A percentile compares a stretch with the other conserved stretches of the same genome.
phyloP scores from a whole-genome alignment of 139 green algal genomes.

The Chlorella ohadii region DNA sequence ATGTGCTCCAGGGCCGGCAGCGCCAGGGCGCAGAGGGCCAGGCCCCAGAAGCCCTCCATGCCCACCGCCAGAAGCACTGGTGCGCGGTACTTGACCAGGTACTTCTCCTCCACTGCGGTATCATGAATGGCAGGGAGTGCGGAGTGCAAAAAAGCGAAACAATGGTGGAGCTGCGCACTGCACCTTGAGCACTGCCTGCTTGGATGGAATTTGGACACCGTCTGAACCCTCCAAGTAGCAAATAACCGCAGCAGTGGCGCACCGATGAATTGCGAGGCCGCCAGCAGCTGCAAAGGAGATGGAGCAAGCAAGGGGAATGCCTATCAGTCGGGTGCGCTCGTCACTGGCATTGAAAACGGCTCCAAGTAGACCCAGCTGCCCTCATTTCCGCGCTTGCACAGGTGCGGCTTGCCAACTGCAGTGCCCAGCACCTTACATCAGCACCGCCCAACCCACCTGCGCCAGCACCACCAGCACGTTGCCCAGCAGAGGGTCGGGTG shows the following conservation, averaged over 20 bases:
- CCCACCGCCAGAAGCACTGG: slow-evolving; percentile 36
- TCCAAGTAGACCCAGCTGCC: too few species aligned
- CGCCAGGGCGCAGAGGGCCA: slow-evolving; percentile 62
- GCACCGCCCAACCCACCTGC: slow-evolving; percentile 57
- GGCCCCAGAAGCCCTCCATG: slow-evolving; percentile 80
- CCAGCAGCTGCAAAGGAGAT: slow-evolving; percentile 61
- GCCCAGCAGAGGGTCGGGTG: slow-evolving; percentile 73
- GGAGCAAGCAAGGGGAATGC: background rate
- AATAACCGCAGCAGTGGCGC: too few species aligned
- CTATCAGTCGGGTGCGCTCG: too few species aligned
- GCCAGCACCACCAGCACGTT: slow-evolving; percentile 78
- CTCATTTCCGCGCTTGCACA: background rate
- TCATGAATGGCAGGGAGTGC: too few species aligned
- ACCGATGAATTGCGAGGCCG: slow-evolving; percentile 79
- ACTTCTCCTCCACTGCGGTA: slow-evolving; percentile 82
- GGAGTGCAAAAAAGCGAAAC: too few species aligned
- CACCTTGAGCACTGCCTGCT: too few species aligned
- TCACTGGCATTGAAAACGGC: too few species aligned
- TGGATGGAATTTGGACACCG: too few species aligned
- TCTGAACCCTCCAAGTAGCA: too few species aligned
- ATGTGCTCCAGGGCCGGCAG: slow-evolving; percentile 71
- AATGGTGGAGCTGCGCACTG: too few species aligned
- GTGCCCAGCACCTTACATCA: slow-evolving; percentile 35
- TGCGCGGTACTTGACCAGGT: slow-evolving; percentile 62
- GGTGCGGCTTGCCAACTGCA: too few species aligned